Percentiles rank a stretch among this genome's conserved stretches.
Evolutionary conservation across 2,329 filamentous ascomycete species (phyloP).

Genomic region (Penicillium digitatum): DNA sequence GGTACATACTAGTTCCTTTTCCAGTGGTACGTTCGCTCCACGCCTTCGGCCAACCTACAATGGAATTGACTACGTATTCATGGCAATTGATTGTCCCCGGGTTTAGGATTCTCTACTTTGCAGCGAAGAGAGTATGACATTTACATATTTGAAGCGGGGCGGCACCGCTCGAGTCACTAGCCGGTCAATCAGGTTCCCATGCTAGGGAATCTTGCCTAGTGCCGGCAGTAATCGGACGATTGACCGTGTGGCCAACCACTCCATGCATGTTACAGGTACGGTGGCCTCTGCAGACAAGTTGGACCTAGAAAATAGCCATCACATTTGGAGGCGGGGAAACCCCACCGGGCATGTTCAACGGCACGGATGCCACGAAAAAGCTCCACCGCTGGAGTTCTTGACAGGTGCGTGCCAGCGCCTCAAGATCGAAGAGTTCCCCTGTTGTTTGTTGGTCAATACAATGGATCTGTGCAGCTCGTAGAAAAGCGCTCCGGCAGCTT

Average conservation of each 20-base stretch:
- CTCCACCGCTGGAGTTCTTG: slow-evolving; percentile 42
- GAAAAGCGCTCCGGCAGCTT: slow-evolving; percentile 22
- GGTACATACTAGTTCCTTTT: not conserved
- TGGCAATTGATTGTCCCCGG: not conserved
- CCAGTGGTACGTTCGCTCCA: not conserved
- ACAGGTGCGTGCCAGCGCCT: slow-evolving; percentile 39
- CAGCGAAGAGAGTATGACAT: not conserved
- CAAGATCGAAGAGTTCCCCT: slow-evolving; percentile 48
- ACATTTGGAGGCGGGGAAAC: slow-evolving; percentile 47
- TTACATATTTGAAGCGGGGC: not conserved
- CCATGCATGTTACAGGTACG: not conserved
- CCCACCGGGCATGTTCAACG: slow-evolving; percentile 49
- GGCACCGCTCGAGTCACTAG: not conserved
- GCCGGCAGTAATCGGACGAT: not conserved
- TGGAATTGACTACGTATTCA: not conserved
- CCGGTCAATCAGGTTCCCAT: not conserved
- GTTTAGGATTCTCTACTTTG: too few relatives aligned
- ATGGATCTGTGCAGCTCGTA: not conserved
- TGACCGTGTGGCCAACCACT: not conserved
- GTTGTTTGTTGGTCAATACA: slow-evolving; percentile 15
- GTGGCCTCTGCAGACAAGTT: not conserved
- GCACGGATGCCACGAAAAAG: slow-evolving; percentile 51
- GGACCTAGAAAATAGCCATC: slow-evolving; percentile 43
- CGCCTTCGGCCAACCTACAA: not conserved
- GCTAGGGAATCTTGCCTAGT: not conserved